Conservation (phyloP, 2,329 filamentous ascomycete species). For the Colletotrichum euphorbiae region DNA sequence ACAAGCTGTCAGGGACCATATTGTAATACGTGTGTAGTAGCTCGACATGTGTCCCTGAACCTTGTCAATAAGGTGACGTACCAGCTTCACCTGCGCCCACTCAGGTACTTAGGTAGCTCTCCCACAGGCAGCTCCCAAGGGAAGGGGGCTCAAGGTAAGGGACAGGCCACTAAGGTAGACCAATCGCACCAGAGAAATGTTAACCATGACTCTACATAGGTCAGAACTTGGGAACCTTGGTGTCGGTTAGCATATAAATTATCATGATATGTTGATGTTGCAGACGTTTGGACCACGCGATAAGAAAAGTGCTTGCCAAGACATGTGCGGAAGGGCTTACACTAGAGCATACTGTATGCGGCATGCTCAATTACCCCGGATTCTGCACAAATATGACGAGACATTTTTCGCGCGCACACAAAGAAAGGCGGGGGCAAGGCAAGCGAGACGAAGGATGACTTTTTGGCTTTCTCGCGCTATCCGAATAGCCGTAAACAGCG, state of each 20-base stretch:
- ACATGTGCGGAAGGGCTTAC: not conserved
- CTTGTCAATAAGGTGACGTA: conserved; percentile 11
- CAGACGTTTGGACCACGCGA: not conserved
- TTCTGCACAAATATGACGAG: conserved; percentile 34
- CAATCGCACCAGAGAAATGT: conserved; percentile 17
- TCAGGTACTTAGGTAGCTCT: not conserved
- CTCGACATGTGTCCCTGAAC: conserved; percentile 7
- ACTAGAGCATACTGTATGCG: not conserved
- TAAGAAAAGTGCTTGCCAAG: not conserved
- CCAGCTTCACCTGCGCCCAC: not conserved
- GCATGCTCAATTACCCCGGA: conserved; percentile 26
- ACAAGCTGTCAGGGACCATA: too few relatives aligned
- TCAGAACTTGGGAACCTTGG: not conserved
- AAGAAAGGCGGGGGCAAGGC: conserved; percentile 25
- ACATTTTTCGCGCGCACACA: not conserved
- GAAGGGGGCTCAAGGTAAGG: conserved; percentile 1
- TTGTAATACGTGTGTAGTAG: too few relatives aligned
- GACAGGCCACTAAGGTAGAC: conserved; percentile 18
- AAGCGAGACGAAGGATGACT: conserved; percentile 51
- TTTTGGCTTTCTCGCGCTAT: conserved; percentile 49
- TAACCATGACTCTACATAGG: conserved; percentile 4
- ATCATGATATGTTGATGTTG: not conserved
- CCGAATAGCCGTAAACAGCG: conserved; percentile 48
- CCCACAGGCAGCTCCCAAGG: not conserved
- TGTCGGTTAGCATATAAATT: conserved; percentile 2